Conservation (phyloP, 2,329 filamentous ascomycete genomes). For the Orbilia oligospora region DNA sequence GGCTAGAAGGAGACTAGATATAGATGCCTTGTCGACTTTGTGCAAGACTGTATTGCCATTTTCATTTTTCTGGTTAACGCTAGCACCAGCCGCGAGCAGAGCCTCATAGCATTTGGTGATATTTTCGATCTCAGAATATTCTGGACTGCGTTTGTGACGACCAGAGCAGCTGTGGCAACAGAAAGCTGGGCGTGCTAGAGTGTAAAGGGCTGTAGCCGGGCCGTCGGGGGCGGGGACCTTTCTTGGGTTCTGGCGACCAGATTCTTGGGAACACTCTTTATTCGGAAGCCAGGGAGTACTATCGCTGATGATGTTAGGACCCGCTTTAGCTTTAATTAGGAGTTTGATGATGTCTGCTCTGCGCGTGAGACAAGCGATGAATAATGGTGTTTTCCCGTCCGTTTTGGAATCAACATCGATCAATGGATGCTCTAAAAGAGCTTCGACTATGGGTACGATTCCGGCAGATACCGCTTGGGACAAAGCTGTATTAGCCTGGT, state of each 20-base stretch:
- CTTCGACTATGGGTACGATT: constrained; percentile 62
- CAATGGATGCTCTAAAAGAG: constrained; percentile 65
- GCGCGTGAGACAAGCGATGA: constrained; percentile 53
- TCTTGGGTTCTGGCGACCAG: not conserved
- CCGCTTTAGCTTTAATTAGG: constrained; percentile 65
- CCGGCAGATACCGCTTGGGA: constrained; percentile 63
- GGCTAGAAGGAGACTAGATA: constrained; percentile 39
- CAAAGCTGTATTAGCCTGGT: constrained; percentile 64
- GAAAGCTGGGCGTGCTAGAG: too few relatives aligned
- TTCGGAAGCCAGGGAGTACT: not conserved
- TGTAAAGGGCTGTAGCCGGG: not conserved
- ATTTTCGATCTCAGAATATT: not conserved
- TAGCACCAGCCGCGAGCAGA: constrained; percentile 19
- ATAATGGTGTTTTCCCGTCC: constrained; percentile 61
- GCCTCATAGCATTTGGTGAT: constrained; percentile 14
- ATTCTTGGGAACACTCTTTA: not conserved
- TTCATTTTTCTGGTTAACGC: constrained; percentile 2
- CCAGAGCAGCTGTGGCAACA: too few relatives aligned
- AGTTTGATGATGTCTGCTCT: constrained; percentile 61
- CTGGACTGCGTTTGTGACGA: too few relatives aligned
- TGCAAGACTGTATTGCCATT: constrained; percentile 27
- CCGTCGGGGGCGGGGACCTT: not conserved
- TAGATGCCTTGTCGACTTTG: constrained; percentile 26
- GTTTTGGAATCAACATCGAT: constrained; percentile 65
- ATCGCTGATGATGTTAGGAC: constrained; percentile 63